These are phyloP conservation scores for Curvularia lunata DNA, from an alignment of 2,329 filamentous ascomycete species.

Conservation along the genomic window DNA sequence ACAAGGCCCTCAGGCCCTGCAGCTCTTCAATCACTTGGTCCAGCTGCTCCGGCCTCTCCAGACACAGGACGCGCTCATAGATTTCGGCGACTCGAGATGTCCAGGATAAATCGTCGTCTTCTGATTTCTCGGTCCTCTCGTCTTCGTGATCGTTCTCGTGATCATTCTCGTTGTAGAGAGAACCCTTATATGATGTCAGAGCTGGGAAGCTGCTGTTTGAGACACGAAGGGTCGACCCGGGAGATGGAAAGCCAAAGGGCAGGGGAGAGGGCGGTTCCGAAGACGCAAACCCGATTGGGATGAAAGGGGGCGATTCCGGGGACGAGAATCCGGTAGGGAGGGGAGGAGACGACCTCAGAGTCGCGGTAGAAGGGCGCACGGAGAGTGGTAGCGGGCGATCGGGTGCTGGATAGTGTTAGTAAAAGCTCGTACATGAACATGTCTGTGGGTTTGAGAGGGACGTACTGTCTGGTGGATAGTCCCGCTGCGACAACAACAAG, in stretches of 20 bases:
- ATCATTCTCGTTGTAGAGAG: not conserved
- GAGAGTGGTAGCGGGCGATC: constrained; percentile 39
- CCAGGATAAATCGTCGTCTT: not conserved
- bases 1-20: constrained; percentile 2
- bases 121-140: not conserved
- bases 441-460: not conserved
- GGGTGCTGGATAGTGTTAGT: constrained; percentile 20
- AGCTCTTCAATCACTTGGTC: constrained; percentile 6
- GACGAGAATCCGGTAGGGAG: constrained; percentile 1
- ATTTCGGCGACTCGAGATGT: not conserved
- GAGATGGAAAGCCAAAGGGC: constrained; percentile 4
- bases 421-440: not conserved
- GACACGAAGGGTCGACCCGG: not conserved
- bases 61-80: not conserved
- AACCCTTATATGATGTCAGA: not conserved
- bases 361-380: constrained; percentile 20
- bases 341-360: constrained; percentile 4
- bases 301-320: too few relatives aligned
- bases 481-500: not conserved
- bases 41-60: constrained; percentile 3
- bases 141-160: not conserved
- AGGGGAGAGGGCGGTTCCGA: constrained; percentile 4
- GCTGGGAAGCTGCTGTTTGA: constrained; percentile 3
- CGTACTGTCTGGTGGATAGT: constrained; percentile 24
- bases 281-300: constrained; percentile 2